Percentiles rank a stretch among this genome's conserved stretches.
phyloP scores from a whole-genome alignment of 345 rosid species.

The Limnanthes douglasii region DNA sequence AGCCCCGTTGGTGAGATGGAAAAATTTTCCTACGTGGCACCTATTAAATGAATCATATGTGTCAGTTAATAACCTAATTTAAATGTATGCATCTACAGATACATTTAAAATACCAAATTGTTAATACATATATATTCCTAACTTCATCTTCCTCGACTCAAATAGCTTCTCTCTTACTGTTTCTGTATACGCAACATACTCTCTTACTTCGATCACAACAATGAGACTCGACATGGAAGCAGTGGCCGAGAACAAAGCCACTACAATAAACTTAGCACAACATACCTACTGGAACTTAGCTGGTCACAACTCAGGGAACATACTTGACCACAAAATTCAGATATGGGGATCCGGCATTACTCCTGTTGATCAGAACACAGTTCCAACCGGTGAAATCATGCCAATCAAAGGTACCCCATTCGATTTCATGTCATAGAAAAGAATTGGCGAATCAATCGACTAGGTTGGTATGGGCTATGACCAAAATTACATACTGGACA shows the following conservation, averaged over 20 bases:
- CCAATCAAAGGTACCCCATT: slow-evolving; percentile 72
- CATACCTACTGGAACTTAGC: slow-evolving; percentile 97
- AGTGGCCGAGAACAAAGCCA: slow-evolving; percentile 49
- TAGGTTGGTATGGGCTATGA: slow-evolving; percentile 92
- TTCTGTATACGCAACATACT: slow-evolving; percentile 55
- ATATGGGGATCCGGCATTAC: slow-evolving; percentile 75
- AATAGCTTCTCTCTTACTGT: no score
- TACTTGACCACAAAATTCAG: slow-evolving; percentile 60
- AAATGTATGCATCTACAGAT: no score
- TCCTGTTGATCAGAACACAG: slow-evolving; percentile 60
- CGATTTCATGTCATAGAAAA: slow-evolving; percentile 68
- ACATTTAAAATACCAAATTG: no score
- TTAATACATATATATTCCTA: no score
- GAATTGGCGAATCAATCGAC: slow-evolving; percentile 38
- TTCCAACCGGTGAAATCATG: slow-evolving; percentile 76
- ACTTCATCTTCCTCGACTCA: no score
- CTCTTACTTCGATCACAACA: slow-evolving; percentile 49
- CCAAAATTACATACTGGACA: slow-evolving; percentile 68
- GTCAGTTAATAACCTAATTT: no score
- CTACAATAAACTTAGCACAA: slow-evolving; percentile 81
- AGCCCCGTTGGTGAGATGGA: no score
- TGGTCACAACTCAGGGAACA: slow-evolving; percentile 61
- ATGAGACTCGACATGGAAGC: slow-evolving; percentile 95
- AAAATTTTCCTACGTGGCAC: no score
- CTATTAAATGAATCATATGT: no score